Evolutionary conservation across 805 yeast species (phyloP), one percentile per base, ranked within the genome.

Genomic region (Pichia deserticola): DNA sequence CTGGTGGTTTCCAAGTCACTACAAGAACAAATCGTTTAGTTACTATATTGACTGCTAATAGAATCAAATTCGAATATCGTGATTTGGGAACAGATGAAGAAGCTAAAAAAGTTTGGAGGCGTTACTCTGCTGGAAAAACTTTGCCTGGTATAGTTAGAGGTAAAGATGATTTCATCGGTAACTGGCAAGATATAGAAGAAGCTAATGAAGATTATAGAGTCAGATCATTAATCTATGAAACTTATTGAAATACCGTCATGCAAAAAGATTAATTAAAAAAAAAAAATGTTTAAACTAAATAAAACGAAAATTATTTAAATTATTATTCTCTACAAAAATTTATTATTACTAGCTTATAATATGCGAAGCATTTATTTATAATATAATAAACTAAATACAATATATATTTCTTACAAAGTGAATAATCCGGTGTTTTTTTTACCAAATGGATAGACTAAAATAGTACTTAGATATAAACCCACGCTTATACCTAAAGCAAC

Each of bases 401-500:
- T 7, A 15, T 7, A 12, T 30, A 9, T 27, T 32, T 11, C 7
- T 48, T 66, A 89, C 57, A 87, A 74, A 10, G 95, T 85, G 60
- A 92, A 92, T 30, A 92, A 73, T 30, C 96, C 92, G 0, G 97
- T 86, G 40, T 85, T 76, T 69, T 86, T 86, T 66, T 89, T 89
- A 20, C 97, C 97, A 52, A 90, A 79, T 20, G 98, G 98, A 68
- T 90, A 90, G 3, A 92, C 90, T 34, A 85, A 83, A 48, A 90
- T 72, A 0, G 97, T 86, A 12, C 97, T 93, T 2, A 93, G 87
- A 69, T 89, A 92, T 45, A 90, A 72, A 0, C 98, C 98, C 20
- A 90, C 96, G 55, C 95, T 85, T 61, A 92, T 92, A 51, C 97
- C 98, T 53, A 92, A 81, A 6, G 95, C 84, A 15, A 92, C 95